A percentile compares a stretch with the other conserved stretches of the same genome.
phyloP scores from a whole-genome alignment of 1,284 basidiomycete species.

The Ceratobasidium papillatum region DNA sequence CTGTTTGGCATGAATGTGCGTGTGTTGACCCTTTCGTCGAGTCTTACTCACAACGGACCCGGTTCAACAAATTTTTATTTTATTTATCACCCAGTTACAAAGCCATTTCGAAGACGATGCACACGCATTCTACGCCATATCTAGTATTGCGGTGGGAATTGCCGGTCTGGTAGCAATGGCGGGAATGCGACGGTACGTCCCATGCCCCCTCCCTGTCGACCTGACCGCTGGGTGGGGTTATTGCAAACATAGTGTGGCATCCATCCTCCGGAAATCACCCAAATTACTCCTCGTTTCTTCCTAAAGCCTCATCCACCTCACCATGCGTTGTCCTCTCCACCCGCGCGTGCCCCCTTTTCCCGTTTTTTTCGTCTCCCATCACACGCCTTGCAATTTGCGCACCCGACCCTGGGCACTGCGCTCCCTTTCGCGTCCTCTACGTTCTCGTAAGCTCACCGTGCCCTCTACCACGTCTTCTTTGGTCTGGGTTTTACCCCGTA shows the following conservation, averaged over 20 bases:
- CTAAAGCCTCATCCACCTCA: constrained; percentile 29
- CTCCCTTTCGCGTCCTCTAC: neutral
- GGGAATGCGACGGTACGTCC: constrained; percentile 68
- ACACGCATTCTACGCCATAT: constrained; percentile 73
- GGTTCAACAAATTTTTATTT: neutral
- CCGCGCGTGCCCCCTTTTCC: constrained; percentile 40
- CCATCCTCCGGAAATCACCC: constrained; percentile 12
- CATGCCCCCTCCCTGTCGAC: constrained; percentile 15
- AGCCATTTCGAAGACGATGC: constrained; percentile 73
- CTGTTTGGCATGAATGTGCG: constrained; percentile 96
- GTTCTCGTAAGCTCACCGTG: constrained; percentile 1
- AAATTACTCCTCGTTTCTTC: constrained; percentile 31
- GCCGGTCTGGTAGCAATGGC: constrained; percentile 65
- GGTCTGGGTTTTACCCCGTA: neutral
- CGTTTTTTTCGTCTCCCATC: constrained; percentile 12
- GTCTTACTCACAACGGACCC: neutral
- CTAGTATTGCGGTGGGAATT: constrained; percentile 62
- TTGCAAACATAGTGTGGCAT: constrained; percentile 5
- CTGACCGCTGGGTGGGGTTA: constrained; percentile 4
- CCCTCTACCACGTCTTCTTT: constrained; percentile 11
- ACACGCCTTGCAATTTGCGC: constrained; percentile 13
- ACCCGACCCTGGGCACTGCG: constrained; percentile 25
- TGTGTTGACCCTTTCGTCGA: constrained; percentile 41
- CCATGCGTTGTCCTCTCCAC: constrained; percentile 40
- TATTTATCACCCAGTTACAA: constrained; percentile 60